These are phyloP conservation scores for Penicillium sp. DNA, from an alignment of 2,329 filamentous ascomycete species.

Conservation along the genomic window DNA sequence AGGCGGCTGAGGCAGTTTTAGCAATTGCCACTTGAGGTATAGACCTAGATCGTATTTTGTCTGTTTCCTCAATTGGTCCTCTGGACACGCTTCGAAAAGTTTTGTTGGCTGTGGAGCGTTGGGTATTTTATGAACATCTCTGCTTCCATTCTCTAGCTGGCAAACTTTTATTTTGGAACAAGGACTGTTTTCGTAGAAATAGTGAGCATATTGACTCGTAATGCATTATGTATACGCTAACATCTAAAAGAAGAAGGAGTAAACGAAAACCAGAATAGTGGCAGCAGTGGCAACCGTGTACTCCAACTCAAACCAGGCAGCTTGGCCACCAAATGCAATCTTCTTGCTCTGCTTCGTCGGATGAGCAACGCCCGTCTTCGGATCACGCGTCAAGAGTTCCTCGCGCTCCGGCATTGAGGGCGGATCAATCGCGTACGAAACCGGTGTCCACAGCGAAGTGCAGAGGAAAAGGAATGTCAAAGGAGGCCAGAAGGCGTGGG, in stretches of 20 bases:
- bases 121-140: too few species aligned
- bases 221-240: slow-evolving; percentile 24
- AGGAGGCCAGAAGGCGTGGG: slow-evolving; percentile 68
- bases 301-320: slow-evolving; percentile 63
- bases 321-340: slow-evolving; percentile 60
- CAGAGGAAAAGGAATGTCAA: slow-evolving; percentile 63
- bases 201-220: slow-evolving; percentile 13
- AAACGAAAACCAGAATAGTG: slow-evolving; percentile 58
- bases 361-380: slow-evolving; percentile 57
- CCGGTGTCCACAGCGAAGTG: slow-evolving; percentile 63
- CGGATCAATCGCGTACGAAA: slow-evolving; percentile 66
- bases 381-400: slow-evolving; percentile 62
- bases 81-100: too few species aligned
- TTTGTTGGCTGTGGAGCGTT: too few species aligned
- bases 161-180: neutral
- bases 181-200: neutral
- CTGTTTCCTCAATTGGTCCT: too few species aligned
- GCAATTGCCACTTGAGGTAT: too few species aligned
- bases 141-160: neutral
- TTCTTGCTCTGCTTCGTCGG: slow-evolving; percentile 58
- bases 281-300: slow-evolving; percentile 59
- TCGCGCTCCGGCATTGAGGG: slow-evolving; percentile 64
- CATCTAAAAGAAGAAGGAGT: slow-evolving; percentile 41
- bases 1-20: too few species aligned
- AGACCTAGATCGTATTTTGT: too few species aligned